phyloP scores from a whole-genome alignment of 208 protist species.

The Crithidia sp. region DNA sequence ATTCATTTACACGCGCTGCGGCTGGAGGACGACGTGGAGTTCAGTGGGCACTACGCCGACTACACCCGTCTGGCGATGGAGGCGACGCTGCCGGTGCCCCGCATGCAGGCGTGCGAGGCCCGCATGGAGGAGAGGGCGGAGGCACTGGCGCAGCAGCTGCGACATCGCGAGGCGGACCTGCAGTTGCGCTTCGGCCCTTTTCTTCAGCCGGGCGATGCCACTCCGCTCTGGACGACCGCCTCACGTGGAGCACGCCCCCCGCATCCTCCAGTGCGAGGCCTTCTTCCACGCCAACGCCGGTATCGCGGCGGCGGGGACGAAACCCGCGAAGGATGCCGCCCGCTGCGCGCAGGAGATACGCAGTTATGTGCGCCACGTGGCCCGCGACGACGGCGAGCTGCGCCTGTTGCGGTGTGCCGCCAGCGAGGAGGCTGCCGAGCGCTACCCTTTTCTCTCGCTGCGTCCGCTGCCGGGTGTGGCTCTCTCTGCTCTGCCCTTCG shows the following conservation, averaged over 20 bases:
- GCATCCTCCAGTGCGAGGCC: conserved; percentile 35
- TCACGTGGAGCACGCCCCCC: conserved; percentile 22
- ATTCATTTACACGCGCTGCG: conserved; percentile 48
- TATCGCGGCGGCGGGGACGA: neutral
- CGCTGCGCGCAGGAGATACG: conserved; percentile 25
- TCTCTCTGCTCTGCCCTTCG: conserved; percentile 22
- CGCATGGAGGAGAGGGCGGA: conserved; percentile 25
- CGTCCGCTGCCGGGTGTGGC: conserved; percentile 10
- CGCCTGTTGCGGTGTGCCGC: conserved; percentile 14
- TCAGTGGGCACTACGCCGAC: conserved; percentile 28
- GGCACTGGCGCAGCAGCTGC: conserved; percentile 22
- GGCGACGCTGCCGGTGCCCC: conserved; percentile 1
- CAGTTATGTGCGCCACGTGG: conserved; percentile 15
- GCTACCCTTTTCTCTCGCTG: conserved; percentile 28
- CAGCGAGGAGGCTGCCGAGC: conserved; percentile 28
- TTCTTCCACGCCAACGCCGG: conserved; percentile 5
- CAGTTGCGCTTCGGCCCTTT: conserved; percentile 38
- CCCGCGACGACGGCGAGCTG: conserved; percentile 21
- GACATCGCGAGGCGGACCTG: conserved; percentile 20
- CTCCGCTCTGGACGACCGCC: conserved; percentile 21
- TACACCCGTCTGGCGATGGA: conserved; percentile 20
- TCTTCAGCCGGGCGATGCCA: conserved; percentile 7
- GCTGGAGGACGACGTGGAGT: conserved; percentile 39
- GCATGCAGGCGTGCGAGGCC: conserved; percentile 19
- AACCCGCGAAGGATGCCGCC: conserved; percentile 6